Conservation (phyloP, 225 moss, liverwort and hornwort species). For the Bryum argenteum region DNA sequence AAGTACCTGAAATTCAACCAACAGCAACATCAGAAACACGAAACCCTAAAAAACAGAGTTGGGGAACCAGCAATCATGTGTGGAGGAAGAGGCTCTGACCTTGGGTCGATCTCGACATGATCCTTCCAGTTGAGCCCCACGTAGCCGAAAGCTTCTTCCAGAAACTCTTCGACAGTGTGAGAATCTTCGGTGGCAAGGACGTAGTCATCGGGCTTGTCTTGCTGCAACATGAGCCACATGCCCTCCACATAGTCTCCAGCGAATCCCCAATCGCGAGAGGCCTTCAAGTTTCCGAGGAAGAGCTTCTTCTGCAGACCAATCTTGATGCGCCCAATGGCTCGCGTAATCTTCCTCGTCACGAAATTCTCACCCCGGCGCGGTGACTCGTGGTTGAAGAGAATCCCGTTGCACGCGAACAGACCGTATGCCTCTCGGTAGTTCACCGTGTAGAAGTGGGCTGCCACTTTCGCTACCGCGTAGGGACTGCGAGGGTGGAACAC, state of each 20-base stretch:
- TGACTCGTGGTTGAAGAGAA: constrained; percentile 94
- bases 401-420: constrained; percentile 94
- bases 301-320: constrained; percentile 94
- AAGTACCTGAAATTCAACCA: constrained; percentile 54
- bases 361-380: constrained; percentile 94
- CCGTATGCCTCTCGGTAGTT: constrained; percentile 96
- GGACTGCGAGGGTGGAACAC: constrained; percentile 92
- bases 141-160: constrained; percentile 63
- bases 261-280: constrained; percentile 96
- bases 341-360: constrained; percentile 85
- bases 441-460: constrained; percentile 87
- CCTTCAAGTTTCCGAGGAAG: constrained; percentile 83
- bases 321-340: constrained; percentile 88
- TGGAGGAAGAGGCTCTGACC: constrained; percentile 43
- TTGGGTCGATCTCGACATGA: constrained; percentile 71
- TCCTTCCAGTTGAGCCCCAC: constrained; percentile 76
- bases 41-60: neutral
- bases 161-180: constrained; percentile 73
- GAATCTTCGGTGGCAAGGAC: constrained; percentile 83
- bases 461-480: constrained; percentile 89
- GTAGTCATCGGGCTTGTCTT: constrained; percentile 74
- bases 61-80: no score
- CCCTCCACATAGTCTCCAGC: constrained; percentile 84
- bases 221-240: constrained; percentile 87
- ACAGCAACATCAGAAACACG: neutral